phyloP scores from a whole-genome alignment of 2,329 filamentous ascomycete species.

The Colletotrichum viniferum region DNA sequence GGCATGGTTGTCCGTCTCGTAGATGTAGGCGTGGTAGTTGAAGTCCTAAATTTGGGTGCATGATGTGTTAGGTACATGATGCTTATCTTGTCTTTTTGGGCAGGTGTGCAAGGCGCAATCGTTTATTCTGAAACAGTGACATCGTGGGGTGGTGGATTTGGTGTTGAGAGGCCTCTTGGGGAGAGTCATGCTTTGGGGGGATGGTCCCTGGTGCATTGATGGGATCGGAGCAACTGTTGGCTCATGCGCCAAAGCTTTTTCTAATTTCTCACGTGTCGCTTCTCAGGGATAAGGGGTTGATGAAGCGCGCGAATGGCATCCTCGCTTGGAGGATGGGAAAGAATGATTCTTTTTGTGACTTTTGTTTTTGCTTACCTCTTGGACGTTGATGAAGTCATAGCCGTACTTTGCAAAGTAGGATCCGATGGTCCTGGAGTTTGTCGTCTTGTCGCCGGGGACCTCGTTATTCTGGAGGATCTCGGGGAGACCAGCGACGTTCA shows the following conservation, averaged over 20 bases:
- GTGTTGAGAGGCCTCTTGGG: not conserved
- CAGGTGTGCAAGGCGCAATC: not conserved
- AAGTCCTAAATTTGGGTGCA: not conserved
- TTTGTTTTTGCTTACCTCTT: slow-evolving; percentile 51
- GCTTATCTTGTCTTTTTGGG: not conserved
- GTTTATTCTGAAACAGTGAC: not conserved
- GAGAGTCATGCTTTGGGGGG: not conserved
- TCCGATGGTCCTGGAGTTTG: slow-evolving; percentile 62
- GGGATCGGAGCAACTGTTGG: not conserved
- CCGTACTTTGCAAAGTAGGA: slow-evolving; percentile 57
- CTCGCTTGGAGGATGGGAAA: not conserved
- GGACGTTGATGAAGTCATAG: slow-evolving; percentile 68
- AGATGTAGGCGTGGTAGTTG: slow-evolving; percentile 69
- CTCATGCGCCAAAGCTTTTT: not conserved
- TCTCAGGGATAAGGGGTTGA: not conserved
- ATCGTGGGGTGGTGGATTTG: not conserved
- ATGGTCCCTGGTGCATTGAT: not conserved
- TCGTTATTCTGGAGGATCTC: slow-evolving; percentile 61
- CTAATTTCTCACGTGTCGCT: not conserved
- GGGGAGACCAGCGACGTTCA: slow-evolving; percentile 67
- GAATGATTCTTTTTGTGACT: not conserved
- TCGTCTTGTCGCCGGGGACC: slow-evolving; percentile 64
- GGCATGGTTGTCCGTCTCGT: slow-evolving; percentile 62
- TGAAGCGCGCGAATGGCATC: not conserved
- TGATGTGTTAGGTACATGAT: not conserved